These are phyloP conservation scores for Phialemonium atrogriseum DNA, from an alignment of 2,329 filamentous ascomycete genomes.

Conservation along the genomic window DNA sequence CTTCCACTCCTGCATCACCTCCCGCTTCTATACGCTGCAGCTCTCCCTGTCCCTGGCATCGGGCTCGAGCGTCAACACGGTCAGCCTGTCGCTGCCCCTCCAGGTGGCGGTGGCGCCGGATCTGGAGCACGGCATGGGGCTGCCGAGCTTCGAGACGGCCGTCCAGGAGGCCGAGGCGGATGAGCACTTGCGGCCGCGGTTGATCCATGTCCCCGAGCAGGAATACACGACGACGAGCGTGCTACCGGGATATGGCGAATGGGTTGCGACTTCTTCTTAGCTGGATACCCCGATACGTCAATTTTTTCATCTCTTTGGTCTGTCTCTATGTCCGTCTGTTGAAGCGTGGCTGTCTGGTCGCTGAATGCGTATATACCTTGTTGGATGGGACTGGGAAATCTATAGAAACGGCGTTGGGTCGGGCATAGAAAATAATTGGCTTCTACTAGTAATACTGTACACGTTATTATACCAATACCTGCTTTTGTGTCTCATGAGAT, in stretches of 20 bases:
- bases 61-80: conserved; percentile 25
- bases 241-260: conserved; percentile 16
- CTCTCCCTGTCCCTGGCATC: conserved; percentile 33
- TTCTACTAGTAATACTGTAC: too few species aligned
- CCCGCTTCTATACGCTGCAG: conserved; percentile 45
- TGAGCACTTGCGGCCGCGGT: conserved; percentile 31
- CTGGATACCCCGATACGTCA: too few species aligned
- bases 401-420: too few species aligned
- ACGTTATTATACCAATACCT: too few species aligned
- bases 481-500: too few species aligned
- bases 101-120: conserved; percentile 38
- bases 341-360: too few species aligned
- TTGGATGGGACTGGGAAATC: too few species aligned
- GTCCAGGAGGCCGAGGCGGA: conserved; percentile 37
- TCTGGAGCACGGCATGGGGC: conserved; percentile 16
- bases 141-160: conserved; percentile 42
- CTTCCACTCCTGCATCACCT: conserved; percentile 50
- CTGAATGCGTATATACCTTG: too few species aligned
- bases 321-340: too few species aligned
- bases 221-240: conserved; percentile 31
- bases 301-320: too few species aligned
- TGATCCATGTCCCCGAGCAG: conserved; percentile 26
- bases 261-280: not conserved
- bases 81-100: conserved; percentile 39
- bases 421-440: too few species aligned